phyloP scores from a whole-genome alignment of 345 rosid genomes.

The Eucalyptus paniculata region DNA sequence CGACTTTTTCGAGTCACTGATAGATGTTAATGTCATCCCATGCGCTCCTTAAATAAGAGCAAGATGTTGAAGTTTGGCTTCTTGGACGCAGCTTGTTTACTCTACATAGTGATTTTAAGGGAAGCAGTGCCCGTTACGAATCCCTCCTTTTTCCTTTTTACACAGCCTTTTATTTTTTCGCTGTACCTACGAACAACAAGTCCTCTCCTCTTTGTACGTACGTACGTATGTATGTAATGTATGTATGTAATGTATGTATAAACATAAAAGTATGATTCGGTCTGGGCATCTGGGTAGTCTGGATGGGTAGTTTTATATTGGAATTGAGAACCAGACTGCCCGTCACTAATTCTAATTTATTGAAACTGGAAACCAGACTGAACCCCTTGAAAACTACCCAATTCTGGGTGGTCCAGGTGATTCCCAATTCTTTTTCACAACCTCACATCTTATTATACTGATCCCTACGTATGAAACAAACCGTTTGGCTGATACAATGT shows the following conservation, averaged over 20 bases:
- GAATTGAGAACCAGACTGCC: no score
- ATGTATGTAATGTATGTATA: no score
- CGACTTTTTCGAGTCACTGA: background rate
- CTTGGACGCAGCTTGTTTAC: background rate
- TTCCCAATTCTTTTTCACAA: accelerated
- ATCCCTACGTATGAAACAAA: background rate
- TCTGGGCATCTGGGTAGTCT: no score
- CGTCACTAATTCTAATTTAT: no score
- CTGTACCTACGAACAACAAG: background rate
- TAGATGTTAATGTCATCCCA: background rate
- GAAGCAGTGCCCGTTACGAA: background rate
- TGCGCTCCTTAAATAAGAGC: background rate
- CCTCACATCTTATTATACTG: background rate
- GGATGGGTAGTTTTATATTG: no score
- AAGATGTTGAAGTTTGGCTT: background rate
- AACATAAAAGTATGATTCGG: no score
- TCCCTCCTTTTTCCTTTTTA: background rate
- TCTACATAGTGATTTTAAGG: background rate
- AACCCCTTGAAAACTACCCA: no score
- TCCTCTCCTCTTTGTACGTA: background rate
- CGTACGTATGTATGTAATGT: no score
- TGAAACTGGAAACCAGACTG: no score
- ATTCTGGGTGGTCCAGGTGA: no score
- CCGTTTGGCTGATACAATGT: background rate
- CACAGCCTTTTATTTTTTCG: background rate